Conservation (phyloP, 2,329 filamentous ascomycete genomes). For the Pseudocercospora cruenta region DNA sequence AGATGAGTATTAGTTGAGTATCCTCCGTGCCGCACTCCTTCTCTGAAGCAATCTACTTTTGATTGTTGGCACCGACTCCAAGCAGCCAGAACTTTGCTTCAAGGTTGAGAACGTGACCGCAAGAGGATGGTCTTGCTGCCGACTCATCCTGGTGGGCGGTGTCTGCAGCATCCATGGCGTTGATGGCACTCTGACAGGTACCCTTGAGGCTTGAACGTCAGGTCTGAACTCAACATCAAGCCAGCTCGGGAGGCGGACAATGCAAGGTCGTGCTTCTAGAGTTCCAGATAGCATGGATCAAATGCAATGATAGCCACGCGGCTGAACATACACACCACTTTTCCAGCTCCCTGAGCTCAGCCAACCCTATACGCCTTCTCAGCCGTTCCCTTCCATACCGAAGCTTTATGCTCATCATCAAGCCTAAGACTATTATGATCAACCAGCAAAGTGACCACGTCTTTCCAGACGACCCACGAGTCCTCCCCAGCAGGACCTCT, state of each 20-base stretch:
- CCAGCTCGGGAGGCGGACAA: background rate
- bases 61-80: too few relatives aligned
- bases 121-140: background rate
- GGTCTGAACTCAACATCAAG: too few relatives aligned
- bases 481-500: slow-evolving; percentile 58
- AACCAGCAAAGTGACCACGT: slow-evolving; percentile 69
- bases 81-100: background rate
- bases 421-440: slow-evolving; percentile 48
- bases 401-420: slow-evolving; percentile 62
- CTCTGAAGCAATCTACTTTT: too few relatives aligned
- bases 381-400: slow-evolving; percentile 75
- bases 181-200: background rate
- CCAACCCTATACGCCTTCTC: slow-evolving; percentile 65
- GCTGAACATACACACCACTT: background rate
- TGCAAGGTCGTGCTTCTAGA: background rate
- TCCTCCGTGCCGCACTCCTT: too few relatives aligned
- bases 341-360: slow-evolving; percentile 2
- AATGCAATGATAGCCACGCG: too few relatives aligned
- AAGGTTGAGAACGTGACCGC: background rate
- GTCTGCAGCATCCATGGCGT: background rate
- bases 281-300: background rate
- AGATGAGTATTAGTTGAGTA: too few relatives aligned
- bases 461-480: slow-evolving; percentile 77
- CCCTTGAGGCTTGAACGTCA: background rate
- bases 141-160: background rate